These are phyloP conservation scores for Laetiporus sulphureus DNA, from an alignment of 1,284 basidiomycete species.

Conservation along the genomic window DNA sequence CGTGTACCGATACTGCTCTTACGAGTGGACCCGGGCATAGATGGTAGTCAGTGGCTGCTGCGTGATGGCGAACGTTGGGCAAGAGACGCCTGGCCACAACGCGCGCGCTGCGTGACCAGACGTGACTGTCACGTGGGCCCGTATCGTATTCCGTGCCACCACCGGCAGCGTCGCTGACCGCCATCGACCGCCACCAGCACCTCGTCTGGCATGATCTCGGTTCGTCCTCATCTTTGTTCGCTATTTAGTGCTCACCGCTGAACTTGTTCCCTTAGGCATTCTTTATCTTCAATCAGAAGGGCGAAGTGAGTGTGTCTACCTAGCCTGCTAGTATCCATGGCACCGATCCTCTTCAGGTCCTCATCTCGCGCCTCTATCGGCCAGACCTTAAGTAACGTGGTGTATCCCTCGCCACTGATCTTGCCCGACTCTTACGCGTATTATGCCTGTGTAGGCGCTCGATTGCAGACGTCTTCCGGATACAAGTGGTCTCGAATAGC, in stretches of 20 bases:
- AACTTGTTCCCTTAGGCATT: constrained; percentile 59
- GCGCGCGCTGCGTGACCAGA: too few species aligned
- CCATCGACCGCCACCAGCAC: neutral
- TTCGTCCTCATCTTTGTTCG: constrained; percentile 18
- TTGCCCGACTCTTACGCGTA: too few species aligned
- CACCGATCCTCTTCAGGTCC: constrained; percentile 48
- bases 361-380: constrained; percentile 89
- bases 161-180: too few species aligned
- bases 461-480: constrained; percentile 96
- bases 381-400: constrained; percentile 84
- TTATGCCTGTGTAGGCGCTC: constrained; percentile 86
- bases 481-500: constrained; percentile 96
- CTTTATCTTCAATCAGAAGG: constrained; percentile 98
- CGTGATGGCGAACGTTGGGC: too few species aligned
- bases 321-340: constrained; percentile 1
- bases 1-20: constrained; percentile 29
- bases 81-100: too few species aligned
- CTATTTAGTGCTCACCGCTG: neutral
- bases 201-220: constrained; percentile 30
- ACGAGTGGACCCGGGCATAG: constrained; percentile 29
- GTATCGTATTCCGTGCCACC: too few species aligned
- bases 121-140: too few species aligned
- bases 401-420: too few species aligned
- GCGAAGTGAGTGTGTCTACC: constrained; percentile 64
- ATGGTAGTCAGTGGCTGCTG: constrained; percentile 1